Evolutionary conservation across 2,329 filamentous ascomycete genomes (phyloP), one percentile per base, ranked within the genome.

Genomic region (Celoporthe dispersa): DNA sequence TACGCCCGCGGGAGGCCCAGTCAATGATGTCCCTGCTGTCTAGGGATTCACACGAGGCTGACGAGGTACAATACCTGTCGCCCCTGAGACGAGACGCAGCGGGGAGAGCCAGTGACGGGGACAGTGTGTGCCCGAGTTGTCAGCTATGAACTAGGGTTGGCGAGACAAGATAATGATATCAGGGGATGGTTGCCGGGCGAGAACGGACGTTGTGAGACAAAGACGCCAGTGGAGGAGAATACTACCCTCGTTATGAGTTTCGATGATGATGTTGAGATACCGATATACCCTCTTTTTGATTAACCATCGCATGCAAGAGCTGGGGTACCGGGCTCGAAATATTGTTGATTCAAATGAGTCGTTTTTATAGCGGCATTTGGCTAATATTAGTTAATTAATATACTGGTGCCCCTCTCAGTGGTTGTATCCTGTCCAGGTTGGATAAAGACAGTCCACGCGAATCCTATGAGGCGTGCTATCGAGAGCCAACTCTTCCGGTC

Each of bases 1-100:
- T 37, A 72, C 75, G 9, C 60, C 74, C 3, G 70, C 74, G 6
- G 72, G 76, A n/a, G 75, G 74, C 8, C 66, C 71, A 1, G 35
- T 28, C 11, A 16, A 16, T 31, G 60, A 28, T 16, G 19, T 11
- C 9, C 19, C 60, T 31, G 55, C 66, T 16, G 71, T 62, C 2
- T 72, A 70, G 22, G 16, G 8, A 4, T 39, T 39, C 11, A 39
- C 53, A 33, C 3, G 14, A 25, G 16, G 53, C 53, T 28, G 25
- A 55, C 5, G 7, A 25, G 19, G 53, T n/a, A 19, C 28, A 28
- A 37, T 12, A 28, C 2, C 14, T 22, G 28, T 35, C 14, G 25
- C n/a, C 6, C 22, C 12, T 22, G 19, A 12, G 31, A 28, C 2
- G 22, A 22, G 11, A 53, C 11, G 31, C 28, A 16, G 16, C 11